These are phyloP conservation scores for Wickerhamomyces hampshirensis DNA, from an alignment of 805 yeast species.

Conservation along the genomic window DNA sequence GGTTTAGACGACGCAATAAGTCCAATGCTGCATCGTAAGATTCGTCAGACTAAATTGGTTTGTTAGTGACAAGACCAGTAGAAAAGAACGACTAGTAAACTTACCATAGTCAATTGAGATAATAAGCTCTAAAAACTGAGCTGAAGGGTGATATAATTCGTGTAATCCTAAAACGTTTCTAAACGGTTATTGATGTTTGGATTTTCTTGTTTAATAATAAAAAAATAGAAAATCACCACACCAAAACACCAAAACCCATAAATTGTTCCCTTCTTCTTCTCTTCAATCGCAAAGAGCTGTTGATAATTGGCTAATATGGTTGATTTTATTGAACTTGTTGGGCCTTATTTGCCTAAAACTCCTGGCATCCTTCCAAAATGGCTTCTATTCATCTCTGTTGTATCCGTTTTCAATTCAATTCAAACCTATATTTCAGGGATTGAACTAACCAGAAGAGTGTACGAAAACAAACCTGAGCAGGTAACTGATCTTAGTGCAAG, in stretches of 20 bases:
- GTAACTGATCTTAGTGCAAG: slow-evolving; percentile 78
- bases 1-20: slow-evolving; percentile 69
- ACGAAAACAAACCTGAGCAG: slow-evolving; percentile 56
- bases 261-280: too few relatives aligned
- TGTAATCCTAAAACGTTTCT: too few relatives aligned
- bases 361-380: slow-evolving; percentile 72
- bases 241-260: neutral
- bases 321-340: slow-evolving; percentile 28
- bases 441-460: slow-evolving; percentile 73
- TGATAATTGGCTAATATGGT: slow-evolving; percentile 20
- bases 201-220: neutral
- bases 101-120: neutral
- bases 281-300: too few relatives aligned
- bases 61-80: neutral
- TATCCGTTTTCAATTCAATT: slow-evolving; percentile 84
- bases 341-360: slow-evolving; percentile 33
- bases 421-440: slow-evolving; percentile 81
- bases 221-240: neutral
- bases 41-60: slow-evolving; percentile 27
- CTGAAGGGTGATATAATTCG: too few relatives aligned
- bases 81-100: neutral
- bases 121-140: neutral
- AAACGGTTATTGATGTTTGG: neutral
- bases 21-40: slow-evolving; percentile 75
- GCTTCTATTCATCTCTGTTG: slow-evolving; percentile 76